Conservation (phyloP, 2,329 filamentous ascomycete species). For the Triangularia verruculosa region DNA sequence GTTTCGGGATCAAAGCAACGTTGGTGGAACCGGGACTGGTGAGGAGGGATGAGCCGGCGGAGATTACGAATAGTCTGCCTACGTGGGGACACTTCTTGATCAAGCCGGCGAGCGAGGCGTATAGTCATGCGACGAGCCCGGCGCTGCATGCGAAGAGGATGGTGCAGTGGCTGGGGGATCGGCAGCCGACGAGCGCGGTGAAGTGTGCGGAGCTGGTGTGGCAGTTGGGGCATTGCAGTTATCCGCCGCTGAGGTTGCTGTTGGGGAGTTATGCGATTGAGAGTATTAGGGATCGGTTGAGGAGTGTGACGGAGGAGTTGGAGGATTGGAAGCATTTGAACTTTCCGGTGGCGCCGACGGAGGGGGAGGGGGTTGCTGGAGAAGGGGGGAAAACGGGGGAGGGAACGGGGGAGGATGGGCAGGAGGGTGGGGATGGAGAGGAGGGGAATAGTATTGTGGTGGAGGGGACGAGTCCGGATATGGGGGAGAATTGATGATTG, state of each 20-base stretch:
- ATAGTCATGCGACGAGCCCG: constrained; percentile 72
- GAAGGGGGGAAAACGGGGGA: constrained; percentile 31
- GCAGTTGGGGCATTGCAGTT: constrained; percentile 93
- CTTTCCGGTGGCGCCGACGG: constrained; percentile 52
- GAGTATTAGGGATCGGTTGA: constrained; percentile 84
- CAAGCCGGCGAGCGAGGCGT: constrained; percentile 79
- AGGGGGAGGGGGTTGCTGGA: constrained; percentile 27
- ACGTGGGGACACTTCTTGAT: constrained; percentile 92
- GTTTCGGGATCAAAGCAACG: constrained; percentile 89
- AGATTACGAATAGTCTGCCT: constrained; percentile 56
- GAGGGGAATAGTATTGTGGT: constrained; percentile 9
- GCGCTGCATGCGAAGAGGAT: constrained; percentile 86
- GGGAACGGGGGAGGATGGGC: constrained; percentile 10
- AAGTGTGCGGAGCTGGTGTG: constrained; percentile 92
- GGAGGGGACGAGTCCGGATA: constrained; percentile 13
- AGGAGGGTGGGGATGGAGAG: constrained; percentile 7
- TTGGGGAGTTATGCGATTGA: constrained; percentile 93
- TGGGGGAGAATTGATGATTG: background rate
- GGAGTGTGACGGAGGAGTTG: constrained; percentile 90
- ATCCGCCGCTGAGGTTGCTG: constrained; percentile 81
- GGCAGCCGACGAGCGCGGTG: constrained; percentile 87
- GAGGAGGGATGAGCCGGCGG: constrained; percentile 74
- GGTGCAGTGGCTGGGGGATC: constrained; percentile 90
- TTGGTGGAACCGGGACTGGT: constrained; percentile 90
- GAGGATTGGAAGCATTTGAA: constrained; percentile 90